Base-by-base conservation (phyloP, 1,139 yeast genomes). In the Hyphopichia pseudoburtonii region DNA sequence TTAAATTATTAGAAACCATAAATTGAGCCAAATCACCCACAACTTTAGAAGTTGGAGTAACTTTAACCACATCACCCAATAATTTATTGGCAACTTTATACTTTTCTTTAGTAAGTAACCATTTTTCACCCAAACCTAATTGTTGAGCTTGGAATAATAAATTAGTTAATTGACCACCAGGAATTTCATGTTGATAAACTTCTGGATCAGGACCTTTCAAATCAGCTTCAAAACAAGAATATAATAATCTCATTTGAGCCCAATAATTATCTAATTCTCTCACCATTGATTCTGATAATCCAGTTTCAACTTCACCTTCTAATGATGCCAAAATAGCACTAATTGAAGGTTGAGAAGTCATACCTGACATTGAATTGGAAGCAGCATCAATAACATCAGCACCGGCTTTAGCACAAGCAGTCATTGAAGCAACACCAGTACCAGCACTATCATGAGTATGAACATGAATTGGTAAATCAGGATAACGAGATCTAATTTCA, bases 391-490 rank as follows among this genome's bases (percentile, higher is more conserved):
- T 97, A 43, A 86, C 95, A 70, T 94, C 98, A 30, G 97, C 98
- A 57, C 99, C 99, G 22, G 97, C 95, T 51, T 74, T 64, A 24
- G 97, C 97, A 63, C 90, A 83, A 5, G 94, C 96, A 47, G 85
- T 83, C 95, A 92, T 90, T 28, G 96, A 85, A 23, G 97, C 89
- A 47, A 92, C 97, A 67, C 96, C 99, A 37, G 98, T 94, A 72
- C 98, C 99, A 31, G 99, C 98, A 48, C 97, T 89, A 68, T 92
- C 99, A 67, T 92, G 99, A 28, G 98, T 90, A 69, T 92, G 99
- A 34, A 92, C 97, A 62, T 92, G 99, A 57, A 92, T 90, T 50
- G 97, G 97, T 58, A 94, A 76, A 56, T 87, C 80, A 37, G 99
- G 98, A 66, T 87, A 88, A 64, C 78, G 83, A 44, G 78, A 79